These are phyloP conservation scores for Kazachstania taianensis DNA, from an alignment of 805 yeast species.

Conservation along the genomic window DNA sequence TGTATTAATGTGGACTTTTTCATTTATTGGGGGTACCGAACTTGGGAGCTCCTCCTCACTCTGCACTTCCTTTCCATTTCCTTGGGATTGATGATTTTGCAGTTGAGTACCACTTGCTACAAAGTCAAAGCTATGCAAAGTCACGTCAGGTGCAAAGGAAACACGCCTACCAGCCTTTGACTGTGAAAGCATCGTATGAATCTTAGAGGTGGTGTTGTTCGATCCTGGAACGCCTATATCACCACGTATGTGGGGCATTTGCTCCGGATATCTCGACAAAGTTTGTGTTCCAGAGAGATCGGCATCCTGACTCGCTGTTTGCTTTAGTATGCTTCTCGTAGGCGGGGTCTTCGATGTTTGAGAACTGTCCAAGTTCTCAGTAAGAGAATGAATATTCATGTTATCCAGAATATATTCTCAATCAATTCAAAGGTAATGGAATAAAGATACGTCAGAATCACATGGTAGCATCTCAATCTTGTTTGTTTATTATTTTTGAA, in stretches of 20 bases:
- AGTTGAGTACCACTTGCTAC: slow-evolving; percentile 15
- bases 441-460: too few relatives aligned
- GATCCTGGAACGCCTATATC: too few relatives aligned
- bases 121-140: slow-evolving; percentile 46
- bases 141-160: slow-evolving; percentile 69
- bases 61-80: background rate
- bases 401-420: too few relatives aligned
- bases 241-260: too few relatives aligned
- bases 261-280: background rate
- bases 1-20: background rate
- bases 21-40: too few relatives aligned
- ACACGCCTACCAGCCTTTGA: slow-evolving; percentile 40
- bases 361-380: too few relatives aligned
- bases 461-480: too few relatives aligned
- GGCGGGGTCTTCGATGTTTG: too few relatives aligned
- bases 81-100: background rate
- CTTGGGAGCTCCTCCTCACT: too few relatives aligned
- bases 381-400: too few relatives aligned
- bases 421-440: too few relatives aligned
- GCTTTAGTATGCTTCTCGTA: slow-evolving; percentile 10
- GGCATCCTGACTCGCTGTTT: slow-evolving; percentile 2
- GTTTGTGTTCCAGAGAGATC: background rate
- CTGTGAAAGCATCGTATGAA: slow-evolving; percentile 13
- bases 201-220: slow-evolving; percentile 25
- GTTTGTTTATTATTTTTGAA: too few relatives aligned